These are phyloP conservation scores for Diaporthe helianthi DNA, from an alignment of 2,329 filamentous ascomycete genomes.

Conservation along the genomic window DNA sequence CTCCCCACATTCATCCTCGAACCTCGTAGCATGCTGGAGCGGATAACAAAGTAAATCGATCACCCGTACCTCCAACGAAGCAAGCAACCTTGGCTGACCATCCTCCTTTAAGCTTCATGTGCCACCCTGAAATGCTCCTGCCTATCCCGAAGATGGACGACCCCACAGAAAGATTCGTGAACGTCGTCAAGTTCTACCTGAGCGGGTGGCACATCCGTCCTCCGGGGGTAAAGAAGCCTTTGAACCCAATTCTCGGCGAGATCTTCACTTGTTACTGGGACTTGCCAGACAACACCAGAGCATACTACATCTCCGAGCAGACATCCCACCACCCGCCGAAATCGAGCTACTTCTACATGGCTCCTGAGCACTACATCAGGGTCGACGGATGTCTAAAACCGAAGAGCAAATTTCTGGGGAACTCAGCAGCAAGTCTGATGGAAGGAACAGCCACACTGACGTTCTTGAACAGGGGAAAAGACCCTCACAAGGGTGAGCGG, in stretches of 20 bases:
- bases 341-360: constrained; percentile 99
- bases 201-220: constrained; percentile 99
- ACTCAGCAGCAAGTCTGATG: constrained; percentile 98
- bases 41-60: constrained; percentile 88
- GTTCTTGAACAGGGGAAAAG: constrained; percentile 77
- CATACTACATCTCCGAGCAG: constrained; percentile 97
- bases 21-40: constrained; percentile 95
- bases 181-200: constrained; percentile 97
- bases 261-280: constrained; percentile 97
- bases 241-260: constrained; percentile 96
- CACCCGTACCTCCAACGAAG: background rate
- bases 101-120: constrained; percentile 82
- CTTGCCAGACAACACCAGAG: constrained; percentile 80
- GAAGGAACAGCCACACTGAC: constrained; percentile 90
- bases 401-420: constrained; percentile 92
- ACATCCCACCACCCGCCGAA: constrained; percentile 98
- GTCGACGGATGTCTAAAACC: constrained; percentile 97
- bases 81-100: constrained; percentile 6
- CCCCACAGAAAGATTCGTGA: constrained; percentile 86
- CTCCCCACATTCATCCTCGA: constrained; percentile 98
- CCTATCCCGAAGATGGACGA: constrained; percentile 88
- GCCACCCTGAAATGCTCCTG: constrained; percentile 93
- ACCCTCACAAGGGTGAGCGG: constrained; percentile 74
- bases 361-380: constrained; percentile 88
- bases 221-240: constrained; percentile 95